Conservation (phyloP, 2,329 filamentous ascomycete genomes). For the Xylariaceae sp. region DNA sequence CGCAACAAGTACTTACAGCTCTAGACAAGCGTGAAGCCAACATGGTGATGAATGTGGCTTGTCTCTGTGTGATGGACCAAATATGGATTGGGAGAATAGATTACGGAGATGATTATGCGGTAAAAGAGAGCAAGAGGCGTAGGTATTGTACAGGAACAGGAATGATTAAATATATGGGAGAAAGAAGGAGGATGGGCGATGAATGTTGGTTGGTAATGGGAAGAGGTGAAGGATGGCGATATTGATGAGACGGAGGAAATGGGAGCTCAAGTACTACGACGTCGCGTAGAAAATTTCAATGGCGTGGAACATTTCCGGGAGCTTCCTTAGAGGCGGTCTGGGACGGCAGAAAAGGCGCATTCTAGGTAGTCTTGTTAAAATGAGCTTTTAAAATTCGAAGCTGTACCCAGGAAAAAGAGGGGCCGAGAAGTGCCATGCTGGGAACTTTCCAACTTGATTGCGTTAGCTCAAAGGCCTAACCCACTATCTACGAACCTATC, state of each 20-base stretch:
- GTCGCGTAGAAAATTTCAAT: slow-evolving; percentile 39
- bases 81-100: slow-evolving; percentile 43
- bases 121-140: slow-evolving; percentile 44
- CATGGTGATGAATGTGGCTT: slow-evolving; percentile 60
- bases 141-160: slow-evolving; percentile 40
- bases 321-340: slow-evolving; percentile 40
- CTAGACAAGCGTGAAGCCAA: slow-evolving; percentile 74
- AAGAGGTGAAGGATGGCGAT: slow-evolving; percentile 36
- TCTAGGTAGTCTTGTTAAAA: background rate
- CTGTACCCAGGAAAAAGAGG: background rate
- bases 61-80: slow-evolving; percentile 6
- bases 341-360: slow-evolving; percentile 32
- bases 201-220: slow-evolving; percentile 29
- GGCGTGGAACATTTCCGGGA: slow-evolving; percentile 39
- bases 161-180: slow-evolving; percentile 32
- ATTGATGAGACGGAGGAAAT: slow-evolving; percentile 25
- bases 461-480: too few relatives aligned
- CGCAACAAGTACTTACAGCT: slow-evolving; percentile 66
- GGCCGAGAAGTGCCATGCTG: background rate
- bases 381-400: background rate
- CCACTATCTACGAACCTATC: too few relatives aligned
- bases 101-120: slow-evolving; percentile 42
- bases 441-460: background rate
- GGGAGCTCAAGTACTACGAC: slow-evolving; percentile 31
- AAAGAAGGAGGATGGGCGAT: slow-evolving; percentile 34